A percentile compares a stretch with the other conserved stretches of the same genome.
Evolutionary conservation across 306 rosid genomes (phyloP).

Genomic region (Luffa acutangula): DNA sequence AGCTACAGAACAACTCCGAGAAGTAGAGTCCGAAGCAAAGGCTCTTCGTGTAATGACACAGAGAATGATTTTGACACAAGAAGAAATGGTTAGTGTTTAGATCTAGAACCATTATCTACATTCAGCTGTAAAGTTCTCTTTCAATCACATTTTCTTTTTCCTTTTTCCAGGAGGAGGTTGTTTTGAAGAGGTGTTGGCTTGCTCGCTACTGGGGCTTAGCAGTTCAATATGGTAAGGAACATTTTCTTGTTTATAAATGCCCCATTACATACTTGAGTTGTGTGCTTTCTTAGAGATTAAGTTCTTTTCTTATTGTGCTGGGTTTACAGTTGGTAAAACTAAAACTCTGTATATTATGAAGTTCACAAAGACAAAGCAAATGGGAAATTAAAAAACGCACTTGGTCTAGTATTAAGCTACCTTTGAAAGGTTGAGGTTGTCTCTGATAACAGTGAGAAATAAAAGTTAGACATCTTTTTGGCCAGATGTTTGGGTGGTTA

Average conservation of each 20-base stretch:
- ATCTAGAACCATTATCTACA: conserved; percentile 4
- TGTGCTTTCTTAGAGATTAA: conserved; percentile 8
- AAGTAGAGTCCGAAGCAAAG: conserved; percentile 88
- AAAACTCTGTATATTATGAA: conserved; percentile 1
- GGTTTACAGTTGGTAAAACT: not conserved
- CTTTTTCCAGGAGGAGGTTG: conserved; percentile 83
- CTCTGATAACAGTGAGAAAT: not conserved
- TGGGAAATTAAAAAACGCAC: not conserved
- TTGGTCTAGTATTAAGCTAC: not conserved
- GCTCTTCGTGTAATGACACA: conserved; percentile 87
- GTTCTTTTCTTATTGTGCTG: not conserved
- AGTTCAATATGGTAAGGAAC: conserved; percentile 65
- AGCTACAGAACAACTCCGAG: conserved; percentile 65
- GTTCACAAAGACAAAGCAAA: not conserved
- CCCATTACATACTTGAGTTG: conserved; percentile 5
- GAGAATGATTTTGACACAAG: conserved; percentile 95
- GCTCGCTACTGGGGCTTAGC: conserved; percentile 97
- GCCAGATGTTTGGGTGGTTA: not conserved
- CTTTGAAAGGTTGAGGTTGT: not conserved
- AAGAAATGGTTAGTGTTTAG: conserved; percentile 80
- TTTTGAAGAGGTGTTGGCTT: conserved; percentile 96
- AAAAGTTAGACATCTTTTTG: not conserved
- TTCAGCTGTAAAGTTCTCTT: not conserved
- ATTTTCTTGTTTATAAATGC: conserved; percentile 18
- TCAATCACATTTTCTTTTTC: not conserved